Evolutionary conservation across 495 filamentous ascomycete genomes (phyloP).

Genomic region (Staphylotrichum longicolle): DNA sequence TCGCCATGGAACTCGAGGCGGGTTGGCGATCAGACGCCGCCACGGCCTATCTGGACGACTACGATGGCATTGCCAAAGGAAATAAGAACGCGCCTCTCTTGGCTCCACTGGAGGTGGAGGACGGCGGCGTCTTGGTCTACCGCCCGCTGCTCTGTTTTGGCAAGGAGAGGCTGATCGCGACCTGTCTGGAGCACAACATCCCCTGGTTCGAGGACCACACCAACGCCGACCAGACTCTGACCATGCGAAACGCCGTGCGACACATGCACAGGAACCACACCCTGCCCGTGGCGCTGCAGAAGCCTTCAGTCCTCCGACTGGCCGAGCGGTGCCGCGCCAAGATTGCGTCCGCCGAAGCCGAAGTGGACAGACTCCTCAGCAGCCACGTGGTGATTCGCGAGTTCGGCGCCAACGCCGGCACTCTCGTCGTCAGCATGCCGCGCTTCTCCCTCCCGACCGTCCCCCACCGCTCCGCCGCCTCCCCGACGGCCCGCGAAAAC

Average conservation of each 20-base stretch:
- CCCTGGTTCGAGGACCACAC: constrained; percentile 82
- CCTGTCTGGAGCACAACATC: constrained; percentile 62
- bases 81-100: constrained; percentile 14
- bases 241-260: constrained; percentile 76
- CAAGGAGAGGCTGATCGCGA: constrained; percentile 69
- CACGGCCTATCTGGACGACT: constrained; percentile 22
- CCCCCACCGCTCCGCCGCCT: constrained; percentile 16
- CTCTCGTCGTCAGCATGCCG: constrained; percentile 42
- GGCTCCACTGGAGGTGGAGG: constrained; percentile 49
- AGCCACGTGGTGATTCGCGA: constrained; percentile 34
- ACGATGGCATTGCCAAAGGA: constrained; percentile 28
- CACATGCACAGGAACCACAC: constrained; percentile 54
- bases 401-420: constrained; percentile 45
- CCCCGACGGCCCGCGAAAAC: constrained; percentile 25
- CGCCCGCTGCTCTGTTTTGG: constrained; percentile 72
- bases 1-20: constrained; percentile 15
- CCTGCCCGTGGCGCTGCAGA: constrained; percentile 68
- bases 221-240: constrained; percentile 76
- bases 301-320: constrained; percentile 59
- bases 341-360: constrained; percentile 34
- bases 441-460: constrained; percentile 21
- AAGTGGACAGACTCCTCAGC: constrained; percentile 34
- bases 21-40: constrained; percentile 13
- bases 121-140: constrained; percentile 66
- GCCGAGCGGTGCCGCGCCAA: constrained; percentile 39